These are phyloP conservation scores for Fragaria nilgerrensis DNA, from an alignment of 306 rosid species.

Conservation along the genomic window DNA sequence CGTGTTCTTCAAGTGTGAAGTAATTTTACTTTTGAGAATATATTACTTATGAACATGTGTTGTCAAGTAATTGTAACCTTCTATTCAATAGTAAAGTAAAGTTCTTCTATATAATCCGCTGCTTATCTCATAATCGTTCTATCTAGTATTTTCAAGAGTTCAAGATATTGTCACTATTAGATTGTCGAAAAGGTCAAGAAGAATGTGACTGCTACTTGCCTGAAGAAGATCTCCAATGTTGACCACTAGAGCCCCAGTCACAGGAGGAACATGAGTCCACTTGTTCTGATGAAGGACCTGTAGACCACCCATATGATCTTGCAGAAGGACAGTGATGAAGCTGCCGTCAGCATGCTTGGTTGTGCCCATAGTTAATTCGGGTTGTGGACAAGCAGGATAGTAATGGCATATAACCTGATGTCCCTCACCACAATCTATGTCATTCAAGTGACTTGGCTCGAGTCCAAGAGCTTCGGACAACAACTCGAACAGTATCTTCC, in stretches of 20 bases:
- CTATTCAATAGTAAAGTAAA: no score
- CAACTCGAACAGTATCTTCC: conserved; percentile 21
- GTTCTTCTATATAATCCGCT: no score
- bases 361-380: conserved; percentile 23
- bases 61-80: no score
- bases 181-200: not conserved
- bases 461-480: conserved; percentile 27
- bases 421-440: conserved; percentile 28
- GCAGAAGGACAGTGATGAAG: conserved; percentile 50
- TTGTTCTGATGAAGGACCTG: conserved; percentile 32
- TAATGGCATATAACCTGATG: conserved; percentile 14
- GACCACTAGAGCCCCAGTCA: conserved; percentile 21
- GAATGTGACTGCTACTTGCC: conserved; percentile 3
- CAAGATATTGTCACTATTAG: not conserved
- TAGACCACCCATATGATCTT: conserved; percentile 57
- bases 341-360: conserved; percentile 33
- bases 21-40: no score
- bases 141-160: not conserved
- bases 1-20: no score
- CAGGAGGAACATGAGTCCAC: conserved; percentile 12
- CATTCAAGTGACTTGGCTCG: conserved; percentile 9
- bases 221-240: conserved; percentile 26
- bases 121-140: no score
- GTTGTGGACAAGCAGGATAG: conserved; percentile 31
- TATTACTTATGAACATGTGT: no score